Evolutionary conservation across 768 basidiomycete species (phyloP), one percentile per base, ranked within the genome.

Genomic region (Brasilioporus rufonigricans): DNA sequence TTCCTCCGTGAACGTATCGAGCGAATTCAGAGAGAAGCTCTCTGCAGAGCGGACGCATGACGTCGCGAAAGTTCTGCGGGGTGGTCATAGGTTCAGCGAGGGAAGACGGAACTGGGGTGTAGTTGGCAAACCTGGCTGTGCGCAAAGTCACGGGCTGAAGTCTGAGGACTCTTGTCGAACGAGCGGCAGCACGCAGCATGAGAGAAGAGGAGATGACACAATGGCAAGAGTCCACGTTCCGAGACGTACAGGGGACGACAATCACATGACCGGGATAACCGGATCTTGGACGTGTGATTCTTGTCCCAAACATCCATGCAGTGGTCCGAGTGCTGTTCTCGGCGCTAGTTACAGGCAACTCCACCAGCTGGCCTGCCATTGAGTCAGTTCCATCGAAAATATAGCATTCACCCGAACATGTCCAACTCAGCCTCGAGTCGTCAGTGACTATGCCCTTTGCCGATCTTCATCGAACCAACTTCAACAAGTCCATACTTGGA

Each of bases 1-100:
- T 66, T 99, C 97, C 29, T 98, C 94, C 5, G 93, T 93, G 63
- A 93, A 95, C 3, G 80, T 80, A 65, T 87, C 86, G 24, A 98
- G 73, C 1, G 92, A 93, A 50, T 79, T 79, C 38, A 80, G 60
- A 39, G 68, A 32, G n/a, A 58, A 50, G 18, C 55, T 45, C 21
- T 75, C 72, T n/a, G 69, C 65, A 19, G 62, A 62, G 44, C 63
- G 57, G 39, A 38, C 44, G 23, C 52, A 49, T 14, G 74, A 73
- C 19, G 53, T 44, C 23, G 66, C 47, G 49, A 74, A 70, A 9
- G 32, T 32, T 39, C 71, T 69, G 32, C 31, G 36, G n/a, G 4
- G 50, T 27, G 49, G 41, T 36, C 23, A 21, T n/a, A n/a, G n/a
- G 19, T 40, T 61, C 11, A 54, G 36, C 38, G 36, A 14, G 3